These are phyloP conservation scores for Wickerhamomyces sydowiorum DNA, from an alignment of 805 yeast genomes.

Conservation along the genomic window DNA sequence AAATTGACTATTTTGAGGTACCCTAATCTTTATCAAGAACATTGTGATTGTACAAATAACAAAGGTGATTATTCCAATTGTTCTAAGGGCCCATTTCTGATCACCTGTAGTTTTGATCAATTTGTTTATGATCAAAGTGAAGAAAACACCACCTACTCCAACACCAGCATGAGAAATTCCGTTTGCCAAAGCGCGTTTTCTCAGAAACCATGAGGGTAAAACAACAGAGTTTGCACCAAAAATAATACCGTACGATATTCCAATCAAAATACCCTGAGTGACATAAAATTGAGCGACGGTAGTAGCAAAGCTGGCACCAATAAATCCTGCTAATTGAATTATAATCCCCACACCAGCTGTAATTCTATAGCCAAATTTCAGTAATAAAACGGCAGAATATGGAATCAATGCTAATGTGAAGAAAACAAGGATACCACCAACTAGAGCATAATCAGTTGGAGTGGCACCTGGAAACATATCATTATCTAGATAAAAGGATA, in stretches of 20 bases:
- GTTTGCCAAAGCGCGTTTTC: slow-evolving; percentile 40
- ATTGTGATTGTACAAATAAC: slow-evolving; percentile 32
- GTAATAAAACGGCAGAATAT: slow-evolving; percentile 33
- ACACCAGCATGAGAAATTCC: slow-evolving; percentile 47
- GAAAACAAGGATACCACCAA: slow-evolving; percentile 48
- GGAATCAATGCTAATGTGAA: slow-evolving; percentile 52
- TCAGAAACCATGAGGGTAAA: slow-evolving; percentile 50
- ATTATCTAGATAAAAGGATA: slow-evolving; percentile 39
- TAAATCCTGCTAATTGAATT: slow-evolving; percentile 40
- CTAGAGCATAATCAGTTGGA: slow-evolving; percentile 45
- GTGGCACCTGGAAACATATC: slow-evolving; percentile 43
- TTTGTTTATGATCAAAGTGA: slow-evolving; percentile 35
- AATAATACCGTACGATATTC: slow-evolving; percentile 43
- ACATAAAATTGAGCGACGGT: slow-evolving; percentile 44
- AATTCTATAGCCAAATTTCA: slow-evolving; percentile 36
- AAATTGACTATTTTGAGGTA: slow-evolving; percentile 21
- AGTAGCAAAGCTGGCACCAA: slow-evolving; percentile 46
- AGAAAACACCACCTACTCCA: slow-evolving; percentile 46
- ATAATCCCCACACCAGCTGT: slow-evolving; percentile 34
- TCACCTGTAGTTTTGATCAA: slow-evolving; percentile 35
- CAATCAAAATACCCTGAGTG: slow-evolving; percentile 49
- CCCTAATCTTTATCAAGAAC: slow-evolving; percentile 40
- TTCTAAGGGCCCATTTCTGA: slow-evolving; percentile 42
- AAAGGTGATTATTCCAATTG: slow-evolving; percentile 36
- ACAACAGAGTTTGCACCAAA: slow-evolving; percentile 46